Percentiles rank a stretch among this genome's conserved stretches.
phyloP scores from a whole-genome alignment of 805 yeast species.

The Zygosaccharomyces gambellarensis region DNA sequence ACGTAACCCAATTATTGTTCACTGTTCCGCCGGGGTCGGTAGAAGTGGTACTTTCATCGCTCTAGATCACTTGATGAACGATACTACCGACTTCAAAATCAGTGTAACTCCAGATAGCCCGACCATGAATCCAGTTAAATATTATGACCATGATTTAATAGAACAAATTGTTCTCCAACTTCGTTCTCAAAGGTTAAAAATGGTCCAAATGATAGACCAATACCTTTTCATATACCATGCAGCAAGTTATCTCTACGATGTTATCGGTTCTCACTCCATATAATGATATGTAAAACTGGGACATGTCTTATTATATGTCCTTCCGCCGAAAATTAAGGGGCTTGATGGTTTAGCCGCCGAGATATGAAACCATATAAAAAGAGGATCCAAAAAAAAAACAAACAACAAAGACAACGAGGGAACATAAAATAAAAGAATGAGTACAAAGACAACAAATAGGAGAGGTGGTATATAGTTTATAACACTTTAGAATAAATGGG shows the following conservation, averaged over 20 bases:
- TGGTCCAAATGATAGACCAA: conserved; percentile 36
- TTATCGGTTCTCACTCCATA: neutral
- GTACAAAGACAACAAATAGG: neutral
- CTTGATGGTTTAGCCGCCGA: neutral
- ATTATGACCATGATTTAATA: conserved; percentile 29
- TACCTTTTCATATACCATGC: conserved; percentile 34
- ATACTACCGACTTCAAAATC: conserved; percentile 24
- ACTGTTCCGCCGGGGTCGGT: conserved; percentile 98
- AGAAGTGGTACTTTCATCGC: conserved; percentile 88
- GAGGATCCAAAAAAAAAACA: neutral
- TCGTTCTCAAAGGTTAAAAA: conserved; percentile 33
- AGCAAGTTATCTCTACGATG: conserved; percentile 20
- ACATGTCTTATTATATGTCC: neutral
- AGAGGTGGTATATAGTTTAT: too few species aligned
- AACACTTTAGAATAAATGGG: too few species aligned
- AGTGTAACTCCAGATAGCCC: neutral
- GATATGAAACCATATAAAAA: neutral
- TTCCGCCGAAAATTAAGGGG: neutral
- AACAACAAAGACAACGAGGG: neutral
- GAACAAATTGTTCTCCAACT: conserved; percentile 34
- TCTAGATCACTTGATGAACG: conserved; percentile 32
- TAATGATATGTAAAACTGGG: neutral
- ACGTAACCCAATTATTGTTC: conserved; percentile 60
- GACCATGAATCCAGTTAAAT: conserved; percentile 5
- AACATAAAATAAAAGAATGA: neutral